Conservation (phyloP, 73 alveolate species). For the Paramecium caudatum region DNA sequence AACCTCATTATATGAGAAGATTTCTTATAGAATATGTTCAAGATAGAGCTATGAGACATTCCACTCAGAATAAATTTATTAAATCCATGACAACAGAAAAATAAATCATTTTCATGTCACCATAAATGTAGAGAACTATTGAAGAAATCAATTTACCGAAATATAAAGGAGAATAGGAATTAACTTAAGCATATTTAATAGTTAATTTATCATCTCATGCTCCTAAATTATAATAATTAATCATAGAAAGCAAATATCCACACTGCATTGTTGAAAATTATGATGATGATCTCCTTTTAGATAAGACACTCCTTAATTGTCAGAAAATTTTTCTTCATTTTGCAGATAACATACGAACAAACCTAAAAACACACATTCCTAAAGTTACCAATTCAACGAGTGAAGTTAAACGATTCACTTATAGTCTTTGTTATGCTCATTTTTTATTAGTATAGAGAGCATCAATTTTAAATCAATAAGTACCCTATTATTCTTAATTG, state of each 20-base stretch:
- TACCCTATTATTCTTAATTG: not conserved
- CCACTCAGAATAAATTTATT: not conserved
- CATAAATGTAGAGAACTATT: not conserved
- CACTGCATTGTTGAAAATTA: not conserved
- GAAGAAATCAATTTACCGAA: constrained; percentile 1
- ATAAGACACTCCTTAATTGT: not conserved
- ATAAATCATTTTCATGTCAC: not conserved
- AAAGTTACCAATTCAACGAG: not conserved
- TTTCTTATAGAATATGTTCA: not conserved
- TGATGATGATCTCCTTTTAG: not conserved
- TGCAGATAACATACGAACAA: not conserved
- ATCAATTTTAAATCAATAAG: not conserved
- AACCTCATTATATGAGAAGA: not conserved
- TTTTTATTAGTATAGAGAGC: not conserved
- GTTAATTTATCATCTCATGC: not conserved
- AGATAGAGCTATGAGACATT: not conserved
- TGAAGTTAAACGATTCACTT: not conserved
- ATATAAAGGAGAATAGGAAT: not conserved
- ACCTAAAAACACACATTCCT: not conserved
- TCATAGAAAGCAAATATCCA: not conserved
- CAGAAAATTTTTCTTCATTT: not conserved
- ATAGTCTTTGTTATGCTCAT: not conserved
- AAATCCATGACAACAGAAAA: not conserved
- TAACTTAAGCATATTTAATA: not conserved
- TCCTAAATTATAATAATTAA: not conserved